phyloP scores from a whole-genome alignment of 305 asterid species.

The Fraxinus ornus region DNA sequence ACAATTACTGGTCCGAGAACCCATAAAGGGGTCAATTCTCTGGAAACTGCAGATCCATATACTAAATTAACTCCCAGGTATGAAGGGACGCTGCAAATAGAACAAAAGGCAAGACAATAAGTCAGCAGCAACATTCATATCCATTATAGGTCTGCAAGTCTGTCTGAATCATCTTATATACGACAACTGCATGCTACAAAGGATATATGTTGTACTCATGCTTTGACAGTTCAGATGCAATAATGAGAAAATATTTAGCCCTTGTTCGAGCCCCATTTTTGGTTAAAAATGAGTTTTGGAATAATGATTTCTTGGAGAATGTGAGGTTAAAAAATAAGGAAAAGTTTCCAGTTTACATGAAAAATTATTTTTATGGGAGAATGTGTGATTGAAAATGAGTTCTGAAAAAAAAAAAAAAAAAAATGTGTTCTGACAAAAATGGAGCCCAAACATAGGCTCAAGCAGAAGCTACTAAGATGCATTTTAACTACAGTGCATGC shows the following conservation, averaged over 20 bases:
- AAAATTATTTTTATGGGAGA: too few species aligned
- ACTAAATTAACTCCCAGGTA: slow-evolving; percentile 58
- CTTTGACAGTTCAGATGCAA: not conserved
- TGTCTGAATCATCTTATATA: not conserved
- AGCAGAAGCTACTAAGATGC: not conserved
- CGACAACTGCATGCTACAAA: not conserved
- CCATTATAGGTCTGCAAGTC: not conserved
- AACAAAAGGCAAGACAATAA: slow-evolving; percentile 1
- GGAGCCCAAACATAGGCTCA: too few species aligned
- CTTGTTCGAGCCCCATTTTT: too few species aligned
- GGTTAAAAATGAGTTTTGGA: too few species aligned
- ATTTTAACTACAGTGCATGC: not conserved
- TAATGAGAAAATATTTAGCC: not conserved
- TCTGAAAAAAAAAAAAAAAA: too few species aligned
- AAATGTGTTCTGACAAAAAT: too few species aligned
- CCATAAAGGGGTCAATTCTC: slow-evolving; percentile 87
- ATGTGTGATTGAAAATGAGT: too few species aligned
- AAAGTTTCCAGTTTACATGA: too few species aligned
- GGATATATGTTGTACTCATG: not conserved
- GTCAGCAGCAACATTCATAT: slow-evolving; percentile 7
- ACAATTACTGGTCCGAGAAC: slow-evolving; percentile 67
- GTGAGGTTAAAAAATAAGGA: too few species aligned
- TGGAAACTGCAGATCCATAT: slow-evolving; percentile 69
- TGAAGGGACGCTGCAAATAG: slow-evolving; percentile 63
- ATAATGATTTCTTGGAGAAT: too few species aligned